Evolutionary conservation across 1,284 basidiomycete genomes (phyloP).

Genomic region (Leccinum subrobustum): DNA sequence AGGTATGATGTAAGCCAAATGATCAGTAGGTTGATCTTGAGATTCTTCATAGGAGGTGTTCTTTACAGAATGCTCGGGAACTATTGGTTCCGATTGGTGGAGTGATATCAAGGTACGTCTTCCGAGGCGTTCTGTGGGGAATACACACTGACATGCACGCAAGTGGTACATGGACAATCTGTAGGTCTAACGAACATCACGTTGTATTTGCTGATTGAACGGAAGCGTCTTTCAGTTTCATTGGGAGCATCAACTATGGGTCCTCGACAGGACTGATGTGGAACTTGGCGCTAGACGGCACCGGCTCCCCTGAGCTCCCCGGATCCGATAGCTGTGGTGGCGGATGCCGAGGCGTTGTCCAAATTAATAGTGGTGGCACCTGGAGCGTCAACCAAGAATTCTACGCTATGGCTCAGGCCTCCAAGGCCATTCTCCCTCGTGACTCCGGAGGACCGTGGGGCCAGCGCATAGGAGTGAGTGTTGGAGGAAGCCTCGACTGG

Average conservation of each 20-base stretch:
- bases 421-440: conserved; percentile 68
- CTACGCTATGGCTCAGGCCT: conserved; percentile 72
- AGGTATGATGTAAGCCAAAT: conserved; percentile 24
- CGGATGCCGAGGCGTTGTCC: conserved; percentile 65
- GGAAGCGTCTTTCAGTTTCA: conserved; percentile 32
- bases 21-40: neutral
- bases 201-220: neutral
- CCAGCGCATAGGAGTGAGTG: conserved; percentile 60
- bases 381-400: conserved; percentile 73
- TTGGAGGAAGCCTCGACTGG: conserved; percentile 57
- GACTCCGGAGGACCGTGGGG: conserved; percentile 68
- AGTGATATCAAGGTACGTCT: conserved; percentile 63
- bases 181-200: conserved; percentile 34
- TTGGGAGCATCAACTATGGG: conserved; percentile 46
- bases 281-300: conserved; percentile 65
- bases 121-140: neutral
- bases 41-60: conserved; percentile 38
- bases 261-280: conserved; percentile 64
- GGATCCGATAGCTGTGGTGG: conserved; percentile 61
- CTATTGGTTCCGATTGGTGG: conserved; percentile 71
- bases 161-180: conserved; percentile 78
- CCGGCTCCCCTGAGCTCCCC: conserved; percentile 61
- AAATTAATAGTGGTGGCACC: conserved; percentile 59
- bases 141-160: conserved; percentile 7
- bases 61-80: conserved; percentile 54